phyloP scores from a whole-genome alignment of 306 rosid species.

The Medicago ruthenica region DNA sequence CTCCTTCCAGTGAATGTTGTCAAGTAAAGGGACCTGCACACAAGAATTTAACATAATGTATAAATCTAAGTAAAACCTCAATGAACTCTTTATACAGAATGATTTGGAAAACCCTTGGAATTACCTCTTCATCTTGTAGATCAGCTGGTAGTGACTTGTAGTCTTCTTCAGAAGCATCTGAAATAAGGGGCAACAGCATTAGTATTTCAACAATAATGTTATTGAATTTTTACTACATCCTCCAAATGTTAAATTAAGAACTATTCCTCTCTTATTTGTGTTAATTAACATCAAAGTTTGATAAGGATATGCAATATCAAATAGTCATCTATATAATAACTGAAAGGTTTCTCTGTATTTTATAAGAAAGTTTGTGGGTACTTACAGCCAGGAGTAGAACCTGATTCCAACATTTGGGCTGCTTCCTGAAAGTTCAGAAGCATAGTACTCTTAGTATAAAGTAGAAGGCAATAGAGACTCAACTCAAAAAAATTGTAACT shows the following conservation, averaged over 20 bases:
- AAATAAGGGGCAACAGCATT: conserved; percentile 30
- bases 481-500: background rate
- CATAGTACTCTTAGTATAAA: conserved; percentile 18
- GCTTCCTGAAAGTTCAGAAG: conserved; percentile 68
- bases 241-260: too few species aligned
- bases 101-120: conserved; percentile 32
- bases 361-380: conserved; percentile 26
- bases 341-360: conserved; percentile 10
- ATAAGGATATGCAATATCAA: background rate
- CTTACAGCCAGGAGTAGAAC: conserved; percentile 60
- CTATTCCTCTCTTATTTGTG: too few species aligned
- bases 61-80: conserved; percentile 14
- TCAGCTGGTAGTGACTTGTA: conserved; percentile 63
- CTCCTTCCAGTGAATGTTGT: conserved; percentile 78
- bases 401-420: conserved; percentile 58
- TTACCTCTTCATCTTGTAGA: conserved; percentile 69
- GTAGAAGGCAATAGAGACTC: conserved; percentile 12
- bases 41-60: conserved; percentile 19
- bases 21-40: conserved; percentile 55
- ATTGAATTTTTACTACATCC: too few species aligned
- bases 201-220: background rate
- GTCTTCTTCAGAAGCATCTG: conserved; percentile 62
- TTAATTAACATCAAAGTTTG: background rate
- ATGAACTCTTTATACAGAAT: background rate
- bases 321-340: background rate